A percentile compares a stretch with the other conserved stretches of the same genome.
Conservation (phyloP, 768 basidiomycete species). For the Lyophyllum decastes region DNA sequence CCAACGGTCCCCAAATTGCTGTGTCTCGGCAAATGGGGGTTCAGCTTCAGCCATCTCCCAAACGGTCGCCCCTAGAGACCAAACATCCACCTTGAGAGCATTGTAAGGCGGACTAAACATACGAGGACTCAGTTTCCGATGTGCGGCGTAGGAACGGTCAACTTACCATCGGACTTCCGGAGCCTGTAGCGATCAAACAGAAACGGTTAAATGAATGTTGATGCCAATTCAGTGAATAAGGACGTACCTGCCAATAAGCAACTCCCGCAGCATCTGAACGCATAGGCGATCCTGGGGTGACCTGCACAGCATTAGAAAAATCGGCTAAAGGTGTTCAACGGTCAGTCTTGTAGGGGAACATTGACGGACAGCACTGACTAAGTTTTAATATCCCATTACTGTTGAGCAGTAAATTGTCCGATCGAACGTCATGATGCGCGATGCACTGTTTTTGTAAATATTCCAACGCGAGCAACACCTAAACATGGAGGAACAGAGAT, state of each 20-base stretch:
- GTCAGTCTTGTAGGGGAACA: not conserved
- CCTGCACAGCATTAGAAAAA: slow-evolving; percentile 75
- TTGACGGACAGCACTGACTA: slow-evolving; percentile 42
- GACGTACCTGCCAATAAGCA: slow-evolving; percentile 73
- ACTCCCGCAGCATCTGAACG: slow-evolving; percentile 68
- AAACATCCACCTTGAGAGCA: slow-evolving; percentile 73
- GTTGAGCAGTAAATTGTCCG: slow-evolving; percentile 80
- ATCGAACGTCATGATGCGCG: slow-evolving; percentile 83
- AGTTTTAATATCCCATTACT: slow-evolving; percentile 71
- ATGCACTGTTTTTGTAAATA: slow-evolving; percentile 67
- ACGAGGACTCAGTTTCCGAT: slow-evolving; percentile 1
- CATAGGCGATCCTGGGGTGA: slow-evolving; percentile 50
- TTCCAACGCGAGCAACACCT: slow-evolving; percentile 68
- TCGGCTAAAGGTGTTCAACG: slow-evolving; percentile 52
- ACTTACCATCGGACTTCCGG: slow-evolving; percentile 76
- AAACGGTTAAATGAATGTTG: not conserved
- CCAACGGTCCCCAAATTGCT: slow-evolving; percentile 62
- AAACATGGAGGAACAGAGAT: slow-evolving; percentile 2
- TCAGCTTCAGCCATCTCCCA: slow-evolving; percentile 81
- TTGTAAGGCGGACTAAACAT: slow-evolving; percentile 63
- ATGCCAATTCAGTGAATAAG: not conserved
- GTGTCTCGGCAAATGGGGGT: slow-evolving; percentile 69
- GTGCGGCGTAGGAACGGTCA: not conserved
- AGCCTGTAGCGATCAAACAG: slow-evolving; percentile 36
- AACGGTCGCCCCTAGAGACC: slow-evolving; percentile 81